phyloP scores from a whole-genome alignment of 2,329 filamentous ascomycete species.

The Fusarium mexicanum region DNA sequence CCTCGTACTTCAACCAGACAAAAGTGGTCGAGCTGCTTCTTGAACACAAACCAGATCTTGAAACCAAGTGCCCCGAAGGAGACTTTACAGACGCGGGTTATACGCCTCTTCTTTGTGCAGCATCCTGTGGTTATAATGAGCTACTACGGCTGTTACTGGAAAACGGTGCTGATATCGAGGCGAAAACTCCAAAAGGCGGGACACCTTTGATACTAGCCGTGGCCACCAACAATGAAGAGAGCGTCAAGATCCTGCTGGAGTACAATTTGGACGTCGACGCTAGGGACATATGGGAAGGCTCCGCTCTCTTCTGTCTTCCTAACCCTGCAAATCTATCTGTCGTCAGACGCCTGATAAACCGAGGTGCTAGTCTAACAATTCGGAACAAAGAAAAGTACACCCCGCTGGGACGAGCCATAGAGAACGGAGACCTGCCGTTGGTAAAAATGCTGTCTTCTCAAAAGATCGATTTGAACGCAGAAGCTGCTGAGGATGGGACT shows the following conservation, averaged over 20 bases:
- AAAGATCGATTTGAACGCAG: background rate
- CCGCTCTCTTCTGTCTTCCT: background rate
- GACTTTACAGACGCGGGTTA: background rate
- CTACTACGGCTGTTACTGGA: background rate
- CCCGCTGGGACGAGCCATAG: background rate
- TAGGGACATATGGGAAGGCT: fast-evolving
- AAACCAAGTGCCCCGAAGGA: background rate
- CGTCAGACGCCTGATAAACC: background rate
- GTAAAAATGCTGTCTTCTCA: background rate
- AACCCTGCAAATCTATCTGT: background rate
- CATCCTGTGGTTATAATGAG: background rate
- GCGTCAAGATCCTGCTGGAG: background rate
- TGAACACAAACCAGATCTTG: background rate
- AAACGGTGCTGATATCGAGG: background rate
- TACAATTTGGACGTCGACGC: background rate
- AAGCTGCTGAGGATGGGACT: background rate
- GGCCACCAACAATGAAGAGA: background rate
- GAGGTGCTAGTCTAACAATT: background rate
- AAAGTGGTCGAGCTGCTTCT: background rate
- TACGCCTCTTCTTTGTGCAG: background rate
- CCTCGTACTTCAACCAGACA: background rate
- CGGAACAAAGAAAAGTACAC: background rate
- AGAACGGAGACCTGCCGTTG: background rate
- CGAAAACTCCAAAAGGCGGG: background rate
- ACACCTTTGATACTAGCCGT: background rate